Evolutionary conservation across 176 grass and related monocot species (phyloP), one percentile per base, ranked within the genome.

Genomic region (Oryza meyeriana): DNA sequence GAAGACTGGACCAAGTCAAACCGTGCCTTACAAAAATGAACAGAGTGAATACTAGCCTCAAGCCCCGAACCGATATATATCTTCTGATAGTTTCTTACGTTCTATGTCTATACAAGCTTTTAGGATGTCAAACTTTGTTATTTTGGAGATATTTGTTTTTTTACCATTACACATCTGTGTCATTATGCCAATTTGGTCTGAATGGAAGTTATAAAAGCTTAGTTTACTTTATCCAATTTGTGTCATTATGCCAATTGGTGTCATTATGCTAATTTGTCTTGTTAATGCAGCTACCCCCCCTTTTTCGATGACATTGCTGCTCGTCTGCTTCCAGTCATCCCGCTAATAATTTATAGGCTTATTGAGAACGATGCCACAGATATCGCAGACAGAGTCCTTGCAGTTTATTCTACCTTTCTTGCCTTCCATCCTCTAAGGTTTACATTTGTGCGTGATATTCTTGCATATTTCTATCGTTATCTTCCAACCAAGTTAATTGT

Each of bases 231-330:
- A 61, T 22, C 20, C 50, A 48, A 22, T 59, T 59, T 59, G 48
- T 50, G 17, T 50, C 16, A 47, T 17, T 47, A 47, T 47, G 44
- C 14, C 14, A 47, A 16, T 17, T 55, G 6, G 12, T n/a, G 52
- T 57, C 20, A 59, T 10, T 59, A 59, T 10, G n/a, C 22, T 59
- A 59, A 59, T 59, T 85, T 90, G 22, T 72, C 35, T 71, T 79
- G 39, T 89, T 42, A 64, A 69, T 91, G 88, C 92, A 98, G 95
- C 48, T 94, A 93, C 83, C 95, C 95, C 20, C 85, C 89, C 13
- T 95, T 98, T 81, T 98, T 99, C 47, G 96, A 99, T 87, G 96
- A 99, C 85, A 99, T 99, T 71, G 93, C 91, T 38, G 96, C 93
- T 12, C 92, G 96, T 44, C 79, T 99, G 79, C 91, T 95, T 40